Conservation (phyloP, 768 basidiomycete species). For the Leccinum subgranulosum region DNA sequence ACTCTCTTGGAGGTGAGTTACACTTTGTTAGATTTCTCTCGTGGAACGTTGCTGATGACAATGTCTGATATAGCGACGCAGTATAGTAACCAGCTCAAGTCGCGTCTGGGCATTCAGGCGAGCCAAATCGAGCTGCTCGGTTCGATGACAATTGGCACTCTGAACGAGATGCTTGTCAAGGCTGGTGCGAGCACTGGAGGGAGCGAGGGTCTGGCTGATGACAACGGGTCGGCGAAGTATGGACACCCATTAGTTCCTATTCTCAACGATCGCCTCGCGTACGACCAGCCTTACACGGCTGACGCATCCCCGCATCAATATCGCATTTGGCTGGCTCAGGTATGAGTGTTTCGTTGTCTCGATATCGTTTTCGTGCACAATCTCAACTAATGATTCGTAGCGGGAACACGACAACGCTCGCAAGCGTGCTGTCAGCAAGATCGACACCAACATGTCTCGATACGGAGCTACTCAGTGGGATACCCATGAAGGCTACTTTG, state of each 20-base stretch:
- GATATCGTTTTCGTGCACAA: too few relatives aligned
- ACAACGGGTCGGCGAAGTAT: slow-evolving; percentile 28
- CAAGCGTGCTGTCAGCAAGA: slow-evolving; percentile 26
- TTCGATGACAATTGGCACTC: slow-evolving; percentile 19
- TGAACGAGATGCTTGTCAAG: slow-evolving; percentile 27
- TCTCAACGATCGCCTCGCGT: slow-evolving; percentile 31
- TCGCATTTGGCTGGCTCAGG: slow-evolving; percentile 34
- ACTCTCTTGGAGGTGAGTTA: slow-evolving; percentile 24
- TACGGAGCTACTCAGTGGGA: slow-evolving; percentile 34
- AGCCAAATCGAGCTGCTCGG: slow-evolving; percentile 25
- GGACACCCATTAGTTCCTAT: slow-evolving; percentile 27
- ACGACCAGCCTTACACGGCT: slow-evolving; percentile 29
- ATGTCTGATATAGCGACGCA: slow-evolving; percentile 21
- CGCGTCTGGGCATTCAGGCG: slow-evolving; percentile 24
- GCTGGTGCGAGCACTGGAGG: slow-evolving; percentile 8
- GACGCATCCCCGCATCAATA: slow-evolving; percentile 27
- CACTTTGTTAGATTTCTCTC: too few relatives aligned
- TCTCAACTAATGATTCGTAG: not conserved
- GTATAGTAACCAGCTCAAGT: slow-evolving; percentile 29
- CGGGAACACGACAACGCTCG: slow-evolving; percentile 29
- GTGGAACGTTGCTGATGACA: too few relatives aligned
- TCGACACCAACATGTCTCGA: slow-evolving; percentile 31
- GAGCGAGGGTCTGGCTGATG: slow-evolving; percentile 4
- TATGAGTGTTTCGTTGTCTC: not conserved
- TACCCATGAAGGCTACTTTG: slow-evolving; percentile 27